Conservation (phyloP, 805 yeast species). For the Candida nanaspora region DNA sequence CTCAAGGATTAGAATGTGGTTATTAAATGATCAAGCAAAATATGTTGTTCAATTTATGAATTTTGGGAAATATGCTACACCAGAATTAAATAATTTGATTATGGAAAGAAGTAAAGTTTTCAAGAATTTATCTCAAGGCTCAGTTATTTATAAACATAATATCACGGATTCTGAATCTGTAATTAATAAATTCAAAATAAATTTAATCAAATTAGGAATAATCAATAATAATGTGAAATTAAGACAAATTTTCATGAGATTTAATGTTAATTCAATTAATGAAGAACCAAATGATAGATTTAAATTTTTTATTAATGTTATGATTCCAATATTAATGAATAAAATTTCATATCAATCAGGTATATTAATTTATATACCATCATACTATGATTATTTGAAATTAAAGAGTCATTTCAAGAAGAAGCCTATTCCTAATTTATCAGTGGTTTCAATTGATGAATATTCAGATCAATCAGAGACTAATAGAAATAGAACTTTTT, state of each 20-base stretch:
- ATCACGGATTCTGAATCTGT: constrained; percentile 41
- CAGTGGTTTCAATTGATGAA: constrained; percentile 74
- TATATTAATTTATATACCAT: constrained; percentile 71
- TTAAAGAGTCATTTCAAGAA: constrained; percentile 64
- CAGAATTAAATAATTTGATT: constrained; percentile 65
- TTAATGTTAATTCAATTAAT: constrained; percentile 46
- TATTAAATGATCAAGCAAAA: constrained; percentile 73
- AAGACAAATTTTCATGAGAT: constrained; percentile 64
- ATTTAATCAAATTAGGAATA: constrained; percentile 20
- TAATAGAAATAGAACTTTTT: constrained; percentile 62
- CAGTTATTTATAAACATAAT: constrained; percentile 45
- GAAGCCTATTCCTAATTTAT: constrained; percentile 37
- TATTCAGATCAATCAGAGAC: constrained; percentile 69
- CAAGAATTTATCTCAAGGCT: constrained; percentile 7
- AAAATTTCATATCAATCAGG: constrained; percentile 64
- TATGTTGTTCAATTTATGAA: constrained; percentile 71
- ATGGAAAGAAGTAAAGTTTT: constrained; percentile 29
- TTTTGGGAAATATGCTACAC: constrained; percentile 71
- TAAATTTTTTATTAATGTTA: constrained; percentile 66
- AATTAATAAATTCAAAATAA: constrained; percentile 52
- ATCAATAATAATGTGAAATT: constrained; percentile 37
- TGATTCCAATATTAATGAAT: constrained; percentile 65
- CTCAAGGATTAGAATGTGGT: constrained; percentile 87
- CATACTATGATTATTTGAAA: constrained; percentile 79
- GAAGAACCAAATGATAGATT: constrained; percentile 80